Conservation (phyloP, 116 monocot species). For the Dioscorea cayenensis region DNA sequence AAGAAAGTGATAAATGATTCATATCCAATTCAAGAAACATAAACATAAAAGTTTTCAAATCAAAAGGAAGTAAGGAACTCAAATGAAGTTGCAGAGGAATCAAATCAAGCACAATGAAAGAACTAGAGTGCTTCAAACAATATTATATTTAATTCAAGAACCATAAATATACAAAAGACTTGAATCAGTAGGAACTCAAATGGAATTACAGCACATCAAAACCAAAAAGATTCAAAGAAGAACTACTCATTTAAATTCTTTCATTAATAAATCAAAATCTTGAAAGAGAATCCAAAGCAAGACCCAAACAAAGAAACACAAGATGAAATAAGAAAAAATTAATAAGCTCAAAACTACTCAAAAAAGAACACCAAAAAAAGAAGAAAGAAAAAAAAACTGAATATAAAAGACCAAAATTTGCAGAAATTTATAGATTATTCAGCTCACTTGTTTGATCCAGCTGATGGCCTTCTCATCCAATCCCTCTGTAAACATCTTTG, state of each 20-base stretch:
- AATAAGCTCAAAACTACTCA: neutral
- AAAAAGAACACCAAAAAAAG: neutral
- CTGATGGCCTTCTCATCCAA: constrained; percentile 70
- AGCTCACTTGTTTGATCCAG: constrained; percentile 67
- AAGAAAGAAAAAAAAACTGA: neutral
- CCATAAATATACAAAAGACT: neutral
- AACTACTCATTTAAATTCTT: too few species aligned
- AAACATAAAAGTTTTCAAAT: neutral
- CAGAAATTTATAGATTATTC: neutral
- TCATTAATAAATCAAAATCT: neutral
- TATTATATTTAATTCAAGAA: neutral
- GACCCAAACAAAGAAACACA: neutral
- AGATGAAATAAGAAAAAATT: neutral
- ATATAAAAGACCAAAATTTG: neutral
- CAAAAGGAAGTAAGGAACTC: neutral
- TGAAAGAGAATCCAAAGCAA: neutral
- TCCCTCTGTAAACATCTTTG: constrained; percentile 80
- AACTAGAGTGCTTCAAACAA: too few species aligned
- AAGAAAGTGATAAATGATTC: neutral
- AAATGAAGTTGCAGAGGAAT: neutral
- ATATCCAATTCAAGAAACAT: neutral
- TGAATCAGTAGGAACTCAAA: neutral
- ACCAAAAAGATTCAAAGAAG: too few species aligned
- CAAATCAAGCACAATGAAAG: too few species aligned
- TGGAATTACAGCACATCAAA: neutral